Percentiles rank a stretch among this genome's conserved stretches.
Conservation (phyloP, 2,329 filamentous ascomycete genomes). For the Fusarium sp. region DNA sequence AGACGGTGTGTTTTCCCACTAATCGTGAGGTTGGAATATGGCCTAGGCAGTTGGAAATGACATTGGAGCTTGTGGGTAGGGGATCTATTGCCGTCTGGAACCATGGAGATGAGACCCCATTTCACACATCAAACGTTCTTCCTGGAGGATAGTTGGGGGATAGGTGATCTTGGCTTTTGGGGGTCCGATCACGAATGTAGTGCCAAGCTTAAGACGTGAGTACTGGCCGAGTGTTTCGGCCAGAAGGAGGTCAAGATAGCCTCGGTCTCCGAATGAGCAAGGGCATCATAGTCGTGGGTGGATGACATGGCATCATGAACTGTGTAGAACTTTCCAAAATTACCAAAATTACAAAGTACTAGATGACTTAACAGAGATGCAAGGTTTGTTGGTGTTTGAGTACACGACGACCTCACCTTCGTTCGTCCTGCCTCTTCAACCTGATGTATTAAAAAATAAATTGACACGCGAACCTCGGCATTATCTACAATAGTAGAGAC, state of each 20-base stretch:
- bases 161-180: neutral
- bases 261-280: neutral
- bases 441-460: too few relatives aligned
- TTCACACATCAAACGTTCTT: neutral
- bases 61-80: neutral
- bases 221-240: neutral
- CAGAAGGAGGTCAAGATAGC: neutral
- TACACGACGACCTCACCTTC: too few relatives aligned
- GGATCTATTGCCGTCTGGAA: neutral
- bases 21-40: neutral
- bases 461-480: too few relatives aligned
- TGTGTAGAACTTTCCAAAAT: neutral
- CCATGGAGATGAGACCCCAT: neutral
- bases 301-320: neutral
- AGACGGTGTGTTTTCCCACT: neutral
- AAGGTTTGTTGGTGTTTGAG: neutral
- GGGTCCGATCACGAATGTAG: neutral
- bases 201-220: neutral
- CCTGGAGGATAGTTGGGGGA: neutral
- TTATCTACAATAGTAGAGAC: too few relatives aligned
- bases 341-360: neutral
- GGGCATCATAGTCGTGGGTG: neutral
- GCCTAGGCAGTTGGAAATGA: neutral
- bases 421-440: too few relatives aligned
- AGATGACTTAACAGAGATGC: neutral